Evolutionary conservation across 805 yeast genomes (phyloP), one percentile per base, ranked within the genome.

Genomic region (Helenozyma rhizophorensis): DNA sequence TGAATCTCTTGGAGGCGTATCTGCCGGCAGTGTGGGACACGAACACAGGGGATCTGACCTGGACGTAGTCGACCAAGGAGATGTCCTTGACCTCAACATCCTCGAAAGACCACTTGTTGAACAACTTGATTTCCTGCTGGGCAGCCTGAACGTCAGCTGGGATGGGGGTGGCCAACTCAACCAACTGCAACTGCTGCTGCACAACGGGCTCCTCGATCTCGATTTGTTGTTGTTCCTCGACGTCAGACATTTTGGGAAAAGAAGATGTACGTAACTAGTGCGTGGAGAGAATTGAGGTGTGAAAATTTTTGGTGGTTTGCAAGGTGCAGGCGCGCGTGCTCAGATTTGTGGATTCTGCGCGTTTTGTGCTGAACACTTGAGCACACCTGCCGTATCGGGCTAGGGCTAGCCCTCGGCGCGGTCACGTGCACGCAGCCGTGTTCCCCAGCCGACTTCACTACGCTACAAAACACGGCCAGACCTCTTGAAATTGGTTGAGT

Each of bases 21-120:
- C 96, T 90, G 71, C 98, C 98, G 61, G 98, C 97, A 62, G 97
- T 87, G 93, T 93, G 98, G 63, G 97, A 77, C 49, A 89, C 93
- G 63, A 88, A 93, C 62, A 88, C 95, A 68, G 98, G 97, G 70
- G 84, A 85, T 74, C 94, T 84, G 74, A 93, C 76, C 78, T 90
- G 97, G 60, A 93, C 75, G 93, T 93, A 93, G 76, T 93, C 98
- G 62, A 93, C 88, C 70, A 93, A 80, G 51, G 98, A 90, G 66
- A 94, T 83, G 70, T 93, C 99, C 80, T 87, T 88, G 59, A 93
- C 87, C 72, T 89, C 93, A 62, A 93, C 93, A 46, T 87, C 97
- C 72, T 89, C 95, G 68, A 85, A 94, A 53, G 97, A 81, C 98
- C 98, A 93, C 76, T 90, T 93, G 96, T 93, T 93, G 90, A 93